Evolutionary conservation across 129 eudicot species (phyloP), one percentile per base, ranked within the genome.

Genomic region (Pulicaria dysenterica): DNA sequence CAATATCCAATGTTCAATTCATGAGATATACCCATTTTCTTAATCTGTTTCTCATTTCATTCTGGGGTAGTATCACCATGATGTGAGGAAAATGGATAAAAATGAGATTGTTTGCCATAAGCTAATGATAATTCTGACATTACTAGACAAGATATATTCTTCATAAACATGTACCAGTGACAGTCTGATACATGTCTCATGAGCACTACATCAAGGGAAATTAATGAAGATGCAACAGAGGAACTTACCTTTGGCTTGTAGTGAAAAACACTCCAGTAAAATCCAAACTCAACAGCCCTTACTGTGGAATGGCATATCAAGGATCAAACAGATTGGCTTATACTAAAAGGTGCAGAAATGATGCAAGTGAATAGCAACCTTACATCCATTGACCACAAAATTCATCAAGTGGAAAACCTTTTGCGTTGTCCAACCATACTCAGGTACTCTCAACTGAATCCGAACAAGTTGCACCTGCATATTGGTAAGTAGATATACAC

Each of bases 361-460:
- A 50, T 58, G 69, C 19, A 58, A 36, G 58, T 39, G 69, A 81
- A 37, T 68, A 37, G 79, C 73, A 83, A 70, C 74, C 85, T 85
- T 85, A 89, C 96, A 73, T 84, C 89, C 91, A 69, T 81, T 79
- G 49, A 89, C 96, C 75, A 79, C 66, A 72, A 86, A 85, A 77
- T 88, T 88, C 88, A 88, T 85, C 81, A 85, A 77, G 83, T 86
- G 91, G 77, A 85, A 85, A 64, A 83, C 82, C 69, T 89, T 89
- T 77, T 89, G 95, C 19, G 91, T 89, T 7, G 96, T 89, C 91
- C 96, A 89, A 44, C 91, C 91, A 24, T 59, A 83, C 67, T 83
- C 89, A 4, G 91, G 91, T 67, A 89, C 89, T 79, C 95, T 79
- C 69, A 83, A 14, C 49, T 89, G 89, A 46, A 89, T 89, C 8